Evolutionary conservation across 2,329 filamentous ascomycete genomes (phyloP).

Genomic region (Paecilomyces sp.): DNA sequence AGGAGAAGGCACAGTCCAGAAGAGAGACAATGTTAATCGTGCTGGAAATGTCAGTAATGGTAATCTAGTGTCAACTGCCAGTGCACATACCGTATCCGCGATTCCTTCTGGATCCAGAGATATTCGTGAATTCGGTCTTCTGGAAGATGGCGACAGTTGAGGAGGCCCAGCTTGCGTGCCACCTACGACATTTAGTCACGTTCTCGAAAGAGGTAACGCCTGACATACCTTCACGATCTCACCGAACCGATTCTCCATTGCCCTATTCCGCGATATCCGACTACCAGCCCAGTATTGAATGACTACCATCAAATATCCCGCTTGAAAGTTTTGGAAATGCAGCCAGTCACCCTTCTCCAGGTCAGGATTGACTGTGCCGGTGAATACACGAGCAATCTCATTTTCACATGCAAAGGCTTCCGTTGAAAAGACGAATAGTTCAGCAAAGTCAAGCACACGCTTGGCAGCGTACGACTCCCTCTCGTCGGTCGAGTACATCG

Average conservation of each 20-base stretch:
- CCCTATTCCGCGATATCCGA: conserved; percentile 29
- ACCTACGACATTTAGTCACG: conserved; percentile 16
- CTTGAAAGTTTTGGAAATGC: conserved; percentile 36
- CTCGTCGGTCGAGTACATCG: conserved; percentile 37
- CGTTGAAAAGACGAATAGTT: conserved; percentile 37
- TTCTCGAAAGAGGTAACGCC: not conserved
- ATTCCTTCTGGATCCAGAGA: conserved; percentile 39
- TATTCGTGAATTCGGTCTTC: conserved; percentile 31
- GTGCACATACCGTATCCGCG: conserved; percentile 33
- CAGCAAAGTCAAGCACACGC: conserved; percentile 35
- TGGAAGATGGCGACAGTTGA: conserved; percentile 28
- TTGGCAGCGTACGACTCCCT: conserved; percentile 32
- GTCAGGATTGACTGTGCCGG: conserved; percentile 12
- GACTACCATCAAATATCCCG: conserved; percentile 34
- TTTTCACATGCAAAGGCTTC: conserved; percentile 34
- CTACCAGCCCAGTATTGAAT: conserved; percentile 40
- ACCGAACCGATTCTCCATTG: conserved; percentile 37
- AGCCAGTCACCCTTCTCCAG: conserved; percentile 23
- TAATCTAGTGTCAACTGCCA: not conserved
- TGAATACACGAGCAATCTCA: conserved; percentile 30
- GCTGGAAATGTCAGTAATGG: conserved; percentile 13
- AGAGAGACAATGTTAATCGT: conserved; percentile 34
- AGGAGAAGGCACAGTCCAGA: conserved; percentile 38
- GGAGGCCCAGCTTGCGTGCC: conserved; percentile 31
- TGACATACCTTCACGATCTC: conserved; percentile 33